These are phyloP conservation scores for Penicillium brevicompactum DNA, from an alignment of 2,329 filamentous ascomycete genomes.

Conservation along the genomic window DNA sequence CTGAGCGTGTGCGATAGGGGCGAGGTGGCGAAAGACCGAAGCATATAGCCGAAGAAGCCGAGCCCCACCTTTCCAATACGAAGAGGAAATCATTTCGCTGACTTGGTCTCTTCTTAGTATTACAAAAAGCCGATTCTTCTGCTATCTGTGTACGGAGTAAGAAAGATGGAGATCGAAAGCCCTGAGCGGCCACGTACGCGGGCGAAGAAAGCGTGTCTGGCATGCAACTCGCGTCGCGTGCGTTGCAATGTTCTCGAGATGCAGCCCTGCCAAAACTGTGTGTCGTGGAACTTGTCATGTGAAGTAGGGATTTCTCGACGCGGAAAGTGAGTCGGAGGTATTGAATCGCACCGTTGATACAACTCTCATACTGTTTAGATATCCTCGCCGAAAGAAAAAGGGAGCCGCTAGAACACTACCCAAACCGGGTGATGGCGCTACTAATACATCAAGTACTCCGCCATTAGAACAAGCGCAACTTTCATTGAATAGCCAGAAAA, in stretches of 20 bases:
- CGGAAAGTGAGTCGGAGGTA: constrained; percentile 41
- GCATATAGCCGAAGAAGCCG: constrained; percentile 24
- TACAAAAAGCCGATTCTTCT: constrained; percentile 20
- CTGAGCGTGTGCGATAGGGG: too few species aligned
- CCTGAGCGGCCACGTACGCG: constrained; percentile 28
- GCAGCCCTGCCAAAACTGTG: constrained; percentile 49
- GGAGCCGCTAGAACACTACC: neutral
- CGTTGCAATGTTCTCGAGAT: constrained; percentile 50
- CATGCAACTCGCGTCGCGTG: constrained; percentile 49
- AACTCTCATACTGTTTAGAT: constrained; percentile 14
- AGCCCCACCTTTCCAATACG: constrained; percentile 3
- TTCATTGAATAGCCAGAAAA: constrained; percentile 1
- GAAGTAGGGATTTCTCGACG: constrained; percentile 47
- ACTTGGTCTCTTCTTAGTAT: neutral
- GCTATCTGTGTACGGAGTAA: neutral
- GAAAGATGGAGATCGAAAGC: constrained; percentile 4
- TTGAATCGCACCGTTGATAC: neutral
- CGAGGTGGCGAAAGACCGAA: constrained; percentile 1
- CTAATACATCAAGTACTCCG: neutral
- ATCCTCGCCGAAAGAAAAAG: constrained; percentile 24
- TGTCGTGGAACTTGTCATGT: constrained; percentile 39
- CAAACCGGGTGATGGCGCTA: neutral
- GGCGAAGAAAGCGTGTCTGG: constrained; percentile 47
- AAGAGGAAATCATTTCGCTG: neutral
- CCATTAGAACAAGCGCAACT: neutral